Base-by-base conservation (phyloP, 2,329 filamentous ascomycete genomes). In the Alternaria arborescens region DNA sequence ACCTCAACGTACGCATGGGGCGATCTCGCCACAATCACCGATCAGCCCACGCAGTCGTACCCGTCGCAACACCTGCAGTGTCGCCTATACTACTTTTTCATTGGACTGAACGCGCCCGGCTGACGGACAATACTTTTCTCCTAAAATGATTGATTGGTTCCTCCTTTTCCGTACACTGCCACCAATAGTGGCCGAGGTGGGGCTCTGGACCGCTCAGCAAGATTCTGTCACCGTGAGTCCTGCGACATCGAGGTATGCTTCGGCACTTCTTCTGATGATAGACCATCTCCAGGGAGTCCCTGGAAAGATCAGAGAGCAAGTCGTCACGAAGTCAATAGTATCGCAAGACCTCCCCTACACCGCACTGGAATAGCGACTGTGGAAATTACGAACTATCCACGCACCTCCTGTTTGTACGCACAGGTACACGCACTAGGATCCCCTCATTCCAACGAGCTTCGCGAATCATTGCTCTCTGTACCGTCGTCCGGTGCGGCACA, bases 1-100 rank as follows among this genome's bases (percentile, higher is more conserved):
- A 60, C 52, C 52, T 52, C 42, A 55, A 48, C 41, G 38, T 34
- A 48, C 40, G 55, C 50, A 44, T 30, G 36, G 41, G 26, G 42
- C 62, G 62, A 64, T 64, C 59, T 50, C 47, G 55, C 42, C 52
- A 42, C 40, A 43, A 50, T 48, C 46, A 52, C 55, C 62, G 62
- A 62, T 62, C 52, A 40, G 48, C 30, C 32, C 44, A 51, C 28
- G 46, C 51, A 56, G 50, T 64, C 52, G 36, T 56, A 51, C 28
- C 59, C 59, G 55, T 64, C 55, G 50, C 59, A 59, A 58, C 48
- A 56, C 32, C 62, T 62, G 62, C 62, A 64, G 36, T 24, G 52
- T 58, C 62, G 59, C 46, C 60, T 54, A 53, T n/a, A 20, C 44
- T 8, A 4, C 28, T 8, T 43, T n/a, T 10, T 36, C 20, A 64